Conservation (phyloP, 805 yeast species). For the Isabelozyma gotoi region DNA sequence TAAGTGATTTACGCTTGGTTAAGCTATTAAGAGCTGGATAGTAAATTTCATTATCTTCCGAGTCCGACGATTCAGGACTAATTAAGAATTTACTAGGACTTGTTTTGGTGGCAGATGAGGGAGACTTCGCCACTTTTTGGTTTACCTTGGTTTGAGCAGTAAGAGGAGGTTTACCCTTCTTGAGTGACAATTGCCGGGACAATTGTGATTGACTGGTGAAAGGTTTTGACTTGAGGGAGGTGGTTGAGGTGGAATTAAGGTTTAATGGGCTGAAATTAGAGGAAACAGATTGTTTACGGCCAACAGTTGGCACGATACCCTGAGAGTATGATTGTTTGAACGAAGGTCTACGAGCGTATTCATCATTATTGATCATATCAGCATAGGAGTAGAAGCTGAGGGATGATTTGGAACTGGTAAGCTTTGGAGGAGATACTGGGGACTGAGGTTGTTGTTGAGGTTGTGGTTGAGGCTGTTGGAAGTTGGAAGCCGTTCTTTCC, state of each 20-base stretch:
- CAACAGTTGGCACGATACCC: conserved; percentile 27
- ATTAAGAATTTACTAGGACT: conserved; percentile 18
- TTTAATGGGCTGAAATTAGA: background rate
- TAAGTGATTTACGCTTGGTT: conserved; percentile 9
- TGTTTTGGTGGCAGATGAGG: background rate
- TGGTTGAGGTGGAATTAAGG: background rate
- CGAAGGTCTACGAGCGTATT: conserved; percentile 61
- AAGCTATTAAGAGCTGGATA: conserved; percentile 2
- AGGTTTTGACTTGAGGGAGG: conserved; percentile 1
- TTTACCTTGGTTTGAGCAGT: background rate
- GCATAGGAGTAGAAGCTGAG: conserved; percentile 73
- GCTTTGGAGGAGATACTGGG: conserved; percentile 42
- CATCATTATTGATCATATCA: conserved; percentile 72
- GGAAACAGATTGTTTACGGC: conserved; percentile 1
- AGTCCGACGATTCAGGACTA: conserved; percentile 26
- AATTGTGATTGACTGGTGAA: conserved; percentile 16
- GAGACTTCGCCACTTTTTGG: background rate
- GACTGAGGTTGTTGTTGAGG: conserved; percentile 15
- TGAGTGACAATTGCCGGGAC: conserved; percentile 20
- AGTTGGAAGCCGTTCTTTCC: conserved; percentile 1
- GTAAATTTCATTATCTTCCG: conserved; percentile 16
- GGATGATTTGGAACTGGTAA: conserved; percentile 34
- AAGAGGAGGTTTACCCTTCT: conserved; percentile 3
- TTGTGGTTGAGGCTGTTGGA: background rate
- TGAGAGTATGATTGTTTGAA: conserved; percentile 39